phyloP scores from a whole-genome alignment of 2,329 filamentous ascomycete genomes.

The Trichophyton verrucosum region DNA sequence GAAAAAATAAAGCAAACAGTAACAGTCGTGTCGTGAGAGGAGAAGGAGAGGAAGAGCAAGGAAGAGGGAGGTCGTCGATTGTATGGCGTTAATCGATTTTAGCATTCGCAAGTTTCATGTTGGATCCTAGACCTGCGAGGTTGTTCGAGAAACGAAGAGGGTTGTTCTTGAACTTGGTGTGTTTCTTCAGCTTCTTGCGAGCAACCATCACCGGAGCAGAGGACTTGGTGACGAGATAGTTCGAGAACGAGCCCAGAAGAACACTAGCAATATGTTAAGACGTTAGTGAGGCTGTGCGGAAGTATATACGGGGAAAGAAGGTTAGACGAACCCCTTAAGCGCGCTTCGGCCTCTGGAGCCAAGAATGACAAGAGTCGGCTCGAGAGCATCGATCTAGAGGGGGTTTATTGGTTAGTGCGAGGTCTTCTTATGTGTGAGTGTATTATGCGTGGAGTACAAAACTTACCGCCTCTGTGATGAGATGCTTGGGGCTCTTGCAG shows the following conservation, averaged over 20 bases:
- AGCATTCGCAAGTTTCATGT: constrained; percentile 53
- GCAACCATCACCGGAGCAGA: constrained; percentile 98
- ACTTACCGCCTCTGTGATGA: constrained; percentile 79
- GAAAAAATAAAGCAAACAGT: not conserved
- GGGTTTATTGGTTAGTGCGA: not conserved
- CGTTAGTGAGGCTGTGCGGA: not conserved
- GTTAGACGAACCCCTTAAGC: constrained; percentile 64
- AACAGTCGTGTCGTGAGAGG: not conserved
- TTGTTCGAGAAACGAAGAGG: constrained; percentile 70
- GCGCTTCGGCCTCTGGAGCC: constrained; percentile 84
- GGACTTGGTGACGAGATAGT: constrained; percentile 93
- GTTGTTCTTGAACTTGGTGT: constrained; percentile 64
- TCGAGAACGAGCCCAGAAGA: constrained; percentile 88
- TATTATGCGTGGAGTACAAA: not conserved
- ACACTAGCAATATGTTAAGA: constrained; percentile 45
- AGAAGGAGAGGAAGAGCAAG: not conserved
- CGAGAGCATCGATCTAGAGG: constrained; percentile 69
- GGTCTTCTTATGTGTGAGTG: not conserved
- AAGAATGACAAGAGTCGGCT: constrained; percentile 83
- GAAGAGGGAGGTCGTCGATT: too few relatives aligned
- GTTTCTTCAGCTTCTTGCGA: constrained; percentile 75
- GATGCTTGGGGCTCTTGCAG: constrained; percentile 92
- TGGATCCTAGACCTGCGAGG: constrained; percentile 47
- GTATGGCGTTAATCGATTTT: constrained; percentile 52
- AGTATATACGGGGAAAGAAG: not conserved